Base-by-base conservation (phyloP, 2,329 filamentous ascomycete species). In the Teratosphaeria epicoccoides region DNA sequence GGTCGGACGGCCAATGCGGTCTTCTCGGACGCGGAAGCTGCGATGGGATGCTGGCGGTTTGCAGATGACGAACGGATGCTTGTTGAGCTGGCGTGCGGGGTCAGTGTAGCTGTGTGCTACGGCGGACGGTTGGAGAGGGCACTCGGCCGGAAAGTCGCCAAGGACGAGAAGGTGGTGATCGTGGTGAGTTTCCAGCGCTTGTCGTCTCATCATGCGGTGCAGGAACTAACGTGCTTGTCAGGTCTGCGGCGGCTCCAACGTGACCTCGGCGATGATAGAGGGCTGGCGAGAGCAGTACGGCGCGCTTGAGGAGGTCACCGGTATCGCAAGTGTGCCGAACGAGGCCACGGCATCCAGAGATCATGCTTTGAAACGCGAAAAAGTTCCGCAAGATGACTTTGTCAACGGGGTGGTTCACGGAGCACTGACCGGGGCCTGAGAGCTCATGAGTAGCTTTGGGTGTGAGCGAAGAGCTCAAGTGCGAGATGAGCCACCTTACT, bases 81-180 rank as follows among this genome's bases (percentile, higher is more conserved):
- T 52, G 87, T 95, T 2, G 91, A 97, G 72, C 74, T 85, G 29
- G 83, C 89, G 0, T 96, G 91, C 66, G 89, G 90, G 0, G 88
- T 91, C 5, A 85, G 84, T 49, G 70, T 95, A 11, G 87, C 84
- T 1, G 67, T 80, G 2, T 82, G 76, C 53, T 88, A 88, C 61
- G 79, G 79, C 40, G 81, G 78, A 0, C 68, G 78, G 40, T 64
- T 94, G 62, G 77, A 82, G 62, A 73, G 76, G 59, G 70, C 66
- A 1, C 59, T 81, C 9, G 70, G 89, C 0, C 80, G 84, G 26
- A 76, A 77, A 28, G 76, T 88, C 56, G 83, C 77, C 69, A 72
- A 74, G 0, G 71, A 78, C 52, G 85, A 82, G 65, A 88, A 87
- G 57, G 79, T 96, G 5, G 88, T 96, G 1, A 73, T 96, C 49